Evolutionary conservation across 441 rosid species (phyloP), one percentile per base, ranked within the genome.

Genomic region (Populus hybrid): DNA sequence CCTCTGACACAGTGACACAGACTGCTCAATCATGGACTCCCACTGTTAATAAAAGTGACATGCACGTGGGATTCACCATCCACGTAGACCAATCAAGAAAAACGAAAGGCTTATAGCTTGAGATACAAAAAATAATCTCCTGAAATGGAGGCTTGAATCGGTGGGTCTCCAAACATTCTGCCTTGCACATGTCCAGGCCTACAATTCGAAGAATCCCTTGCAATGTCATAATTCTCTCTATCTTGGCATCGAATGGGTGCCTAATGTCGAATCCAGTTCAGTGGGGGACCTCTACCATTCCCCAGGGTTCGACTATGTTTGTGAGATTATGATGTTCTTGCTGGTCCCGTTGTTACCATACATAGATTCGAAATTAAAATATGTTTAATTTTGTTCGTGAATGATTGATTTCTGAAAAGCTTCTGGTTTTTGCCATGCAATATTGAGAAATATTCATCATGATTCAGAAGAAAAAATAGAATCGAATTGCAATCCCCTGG

Each of bases 1-100:
- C 57, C 7, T 12, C 11, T 1, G n/a, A 9, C n/a, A 32, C 36
- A 38, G 26, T 1, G 61, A 76, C 61, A 6, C 53, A 4, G 70
- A 32, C 42, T 32, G 21, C 63, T 23, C 50, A 32, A 40, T 71
- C 77, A n/a, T 16, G 68, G 69, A 70, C 28, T 10, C 12, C 69
- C 10, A 63, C 59, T 21, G 30, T 50, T 16, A 2, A 20, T 59
- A 23, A 36, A 64, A 63, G 81, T 53, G 82, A 30, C 74, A 12
- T 5, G 10, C 80, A 79, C 63, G 67, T 72, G 80, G 71, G 59
- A 70, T 42, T 38, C 69, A n/a, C 2, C 57, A 12, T 24, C 73
- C 53, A 5, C 20, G 5, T 40, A 14, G 50, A 66, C n/a, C 12
- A 28, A 66, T 10, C 69, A 66, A 30, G 69, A 9, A 66, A 24